These are phyloP conservation scores for Phialophora macrospora DNA, from an alignment of 2,329 filamentous ascomycete species.

Conservation along the genomic window DNA sequence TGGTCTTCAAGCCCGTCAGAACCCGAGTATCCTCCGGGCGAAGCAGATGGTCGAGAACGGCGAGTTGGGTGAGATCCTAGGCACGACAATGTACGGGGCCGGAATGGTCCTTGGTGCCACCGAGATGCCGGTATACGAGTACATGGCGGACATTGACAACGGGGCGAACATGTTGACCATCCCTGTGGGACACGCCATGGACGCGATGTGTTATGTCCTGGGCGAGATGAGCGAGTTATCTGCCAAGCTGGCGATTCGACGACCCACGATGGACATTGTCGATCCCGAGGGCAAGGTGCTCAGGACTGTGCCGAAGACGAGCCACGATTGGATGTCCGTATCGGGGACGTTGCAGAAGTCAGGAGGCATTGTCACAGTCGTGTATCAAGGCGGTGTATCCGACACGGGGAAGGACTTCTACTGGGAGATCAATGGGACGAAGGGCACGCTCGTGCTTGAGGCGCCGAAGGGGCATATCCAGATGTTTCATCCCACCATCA, in stretches of 20 bases:
- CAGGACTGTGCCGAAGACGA: conserved; percentile 26
- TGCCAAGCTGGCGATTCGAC: conserved; percentile 25
- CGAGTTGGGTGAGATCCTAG: conserved; percentile 58
- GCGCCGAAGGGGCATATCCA: conserved; percentile 27
- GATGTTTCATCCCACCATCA: conserved; percentile 34
- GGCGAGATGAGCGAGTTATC: conserved; percentile 29
- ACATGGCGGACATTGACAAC: conserved; percentile 25
- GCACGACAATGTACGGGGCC: conserved; percentile 49
- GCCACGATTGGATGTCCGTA: conserved; percentile 33
- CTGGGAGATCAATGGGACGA: conserved; percentile 36
- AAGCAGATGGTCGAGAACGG: conserved; percentile 53
- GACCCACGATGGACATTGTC: conserved; percentile 22
- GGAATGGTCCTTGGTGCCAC: conserved; percentile 18
- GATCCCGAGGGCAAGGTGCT: conserved; percentile 18
- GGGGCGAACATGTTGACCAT: conserved; percentile 36
- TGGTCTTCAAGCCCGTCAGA: conserved; percentile 57
- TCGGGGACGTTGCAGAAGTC: conserved; percentile 20
- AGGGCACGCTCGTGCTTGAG: conserved; percentile 33
- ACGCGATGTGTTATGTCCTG: conserved; percentile 33
- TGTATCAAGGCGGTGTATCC: conserved; percentile 25
- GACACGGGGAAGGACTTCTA: conserved; percentile 27
- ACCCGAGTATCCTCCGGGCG: conserved; percentile 53
- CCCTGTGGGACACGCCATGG: conserved; percentile 30
- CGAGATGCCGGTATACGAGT: conserved; percentile 12
- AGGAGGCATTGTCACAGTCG: conserved; percentile 24